Percentiles rank a stretch among this genome's conserved stretches.
Conservation (phyloP, 805 yeast species). For the Kodamaea jinghongensis region DNA sequence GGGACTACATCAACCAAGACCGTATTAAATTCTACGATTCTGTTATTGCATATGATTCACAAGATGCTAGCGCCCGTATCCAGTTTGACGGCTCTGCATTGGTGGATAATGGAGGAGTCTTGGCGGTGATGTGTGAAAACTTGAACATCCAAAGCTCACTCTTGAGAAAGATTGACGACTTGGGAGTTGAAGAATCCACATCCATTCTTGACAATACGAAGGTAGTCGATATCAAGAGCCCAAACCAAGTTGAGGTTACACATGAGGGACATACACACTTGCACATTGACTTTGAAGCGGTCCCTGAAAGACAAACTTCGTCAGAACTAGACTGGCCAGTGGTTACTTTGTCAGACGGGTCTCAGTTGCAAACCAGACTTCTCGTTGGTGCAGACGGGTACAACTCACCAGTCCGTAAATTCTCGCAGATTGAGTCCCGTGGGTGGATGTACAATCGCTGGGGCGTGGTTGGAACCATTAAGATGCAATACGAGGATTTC, state of each 20-base stretch:
- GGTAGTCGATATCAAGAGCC: constrained; percentile 51
- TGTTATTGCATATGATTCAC: constrained; percentile 83
- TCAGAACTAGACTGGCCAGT: constrained; percentile 67
- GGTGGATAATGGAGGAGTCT: constrained; percentile 19
- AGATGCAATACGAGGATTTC: constrained; percentile 68
- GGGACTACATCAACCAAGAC: constrained; percentile 66
- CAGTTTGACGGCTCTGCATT: constrained; percentile 65
- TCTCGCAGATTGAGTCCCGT: constrained; percentile 75
- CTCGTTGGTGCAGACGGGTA: constrained; percentile 95
- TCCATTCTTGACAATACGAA: constrained; percentile 62
- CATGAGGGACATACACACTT: constrained; percentile 2
- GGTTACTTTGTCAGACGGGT: constrained; percentile 66
- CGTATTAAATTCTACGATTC: constrained; percentile 78
- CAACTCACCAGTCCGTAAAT: constrained; percentile 86
- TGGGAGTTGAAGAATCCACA: constrained; percentile 24
- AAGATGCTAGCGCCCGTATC: constrained; percentile 57
- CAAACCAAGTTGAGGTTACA: constrained; percentile 10
- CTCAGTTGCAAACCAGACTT: constrained; percentile 61
- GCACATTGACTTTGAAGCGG: constrained; percentile 19
- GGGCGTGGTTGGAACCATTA: constrained; percentile 91
- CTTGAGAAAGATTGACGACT: constrained; percentile 43
- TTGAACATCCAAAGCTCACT: constrained; percentile 78
- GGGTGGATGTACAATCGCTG: constrained; percentile 90
- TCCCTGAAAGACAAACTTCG: constrained; percentile 17
- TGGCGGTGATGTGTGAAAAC: constrained; percentile 87